Conservation (phyloP, 345 rosid genomes). For the Eucalyptus cloeziana region DNA sequence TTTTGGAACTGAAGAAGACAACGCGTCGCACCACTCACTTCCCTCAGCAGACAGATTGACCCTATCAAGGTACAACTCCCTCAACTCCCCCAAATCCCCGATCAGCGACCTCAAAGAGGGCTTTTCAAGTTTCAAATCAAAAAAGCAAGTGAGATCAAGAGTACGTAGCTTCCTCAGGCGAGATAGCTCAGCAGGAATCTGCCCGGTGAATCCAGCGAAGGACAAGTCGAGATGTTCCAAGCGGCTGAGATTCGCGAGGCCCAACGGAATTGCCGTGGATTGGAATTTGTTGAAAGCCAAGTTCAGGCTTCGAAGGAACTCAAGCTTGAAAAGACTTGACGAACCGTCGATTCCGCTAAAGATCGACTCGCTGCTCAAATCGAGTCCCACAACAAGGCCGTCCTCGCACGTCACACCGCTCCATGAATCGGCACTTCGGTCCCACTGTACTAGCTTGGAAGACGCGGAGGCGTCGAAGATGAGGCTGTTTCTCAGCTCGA, state of each 20-base stretch:
- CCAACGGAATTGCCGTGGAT: neutral
- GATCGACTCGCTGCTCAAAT: slow-evolving; percentile 19
- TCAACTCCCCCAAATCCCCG: too few species aligned
- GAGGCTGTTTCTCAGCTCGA: slow-evolving; percentile 9
- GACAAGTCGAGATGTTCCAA: neutral
- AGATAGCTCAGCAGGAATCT: accelerated
- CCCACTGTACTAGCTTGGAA: slow-evolving; percentile 7
- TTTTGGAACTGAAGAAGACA: too few species aligned
- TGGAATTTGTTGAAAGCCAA: slow-evolving; percentile 18
- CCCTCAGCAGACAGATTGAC: too few species aligned
- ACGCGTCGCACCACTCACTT: too few species aligned
- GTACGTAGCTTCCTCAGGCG: too few species aligned
- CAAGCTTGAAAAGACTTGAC: slow-evolving; percentile 9
- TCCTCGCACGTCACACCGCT: slow-evolving; percentile 21
- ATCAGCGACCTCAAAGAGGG: accelerated
- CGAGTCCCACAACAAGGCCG: neutral
- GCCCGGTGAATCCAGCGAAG: accelerated
- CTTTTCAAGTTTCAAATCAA: too few species aligned
- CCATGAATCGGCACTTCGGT: slow-evolving; percentile 4
- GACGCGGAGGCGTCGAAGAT: neutral
- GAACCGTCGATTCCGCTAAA: slow-evolving; percentile 5
- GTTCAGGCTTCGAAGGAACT: slow-evolving; percentile 12
- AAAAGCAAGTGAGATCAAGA: too few species aligned
- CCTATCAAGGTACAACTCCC: accelerated
- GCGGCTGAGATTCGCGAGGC: slow-evolving; percentile 5